phyloP scores from a whole-genome alignment of 2,329 filamentous ascomycete genomes.

The Emmonsiellopsis sp. region DNA sequence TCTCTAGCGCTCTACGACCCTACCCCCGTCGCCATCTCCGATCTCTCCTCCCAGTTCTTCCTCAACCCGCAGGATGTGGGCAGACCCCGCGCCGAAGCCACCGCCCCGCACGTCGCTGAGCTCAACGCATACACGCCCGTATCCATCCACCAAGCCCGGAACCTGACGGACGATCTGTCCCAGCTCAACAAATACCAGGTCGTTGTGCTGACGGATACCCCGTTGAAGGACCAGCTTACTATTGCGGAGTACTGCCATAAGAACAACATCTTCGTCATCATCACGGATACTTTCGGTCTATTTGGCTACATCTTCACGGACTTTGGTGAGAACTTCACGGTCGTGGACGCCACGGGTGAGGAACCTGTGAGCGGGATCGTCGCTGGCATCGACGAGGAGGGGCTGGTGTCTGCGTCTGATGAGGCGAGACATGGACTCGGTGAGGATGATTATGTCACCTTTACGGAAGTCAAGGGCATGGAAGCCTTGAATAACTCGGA shows the following conservation, averaged over 20 bases:
- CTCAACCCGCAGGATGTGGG: conserved; percentile 79
- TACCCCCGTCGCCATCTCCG: conserved; percentile 68
- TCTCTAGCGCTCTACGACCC: conserved; percentile 91
- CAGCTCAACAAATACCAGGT: conserved; percentile 87
- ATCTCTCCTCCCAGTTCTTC: conserved; percentile 97
- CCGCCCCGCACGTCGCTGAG: conserved; percentile 81
- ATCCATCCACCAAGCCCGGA: conserved; percentile 55
- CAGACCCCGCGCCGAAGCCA: conserved; percentile 79
- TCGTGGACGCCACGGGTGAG: conserved; percentile 84
- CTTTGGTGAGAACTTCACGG: conserved; percentile 87
- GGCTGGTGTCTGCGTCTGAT: conserved; percentile 83
- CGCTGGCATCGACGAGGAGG: conserved; percentile 79
- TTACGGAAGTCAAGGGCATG: conserved; percentile 88
- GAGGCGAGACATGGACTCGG: conserved; percentile 92
- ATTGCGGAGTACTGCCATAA: conserved; percentile 91
- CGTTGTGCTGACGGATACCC: conserved; percentile 78
- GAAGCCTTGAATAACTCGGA: conserved; percentile 73
- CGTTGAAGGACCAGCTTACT: conserved; percentile 67
- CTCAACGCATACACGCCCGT: conserved; percentile 95
- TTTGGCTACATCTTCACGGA: conserved; percentile 97
- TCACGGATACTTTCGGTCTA: conserved; percentile 81
- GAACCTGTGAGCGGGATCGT: conserved; percentile 80
- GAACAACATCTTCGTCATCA: conserved; percentile 83
- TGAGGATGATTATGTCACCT: conserved; percentile 93
- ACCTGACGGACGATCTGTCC: conserved; percentile 64